Conservation (phyloP, 805 yeast species). For the Monosporozyma solicola region DNA sequence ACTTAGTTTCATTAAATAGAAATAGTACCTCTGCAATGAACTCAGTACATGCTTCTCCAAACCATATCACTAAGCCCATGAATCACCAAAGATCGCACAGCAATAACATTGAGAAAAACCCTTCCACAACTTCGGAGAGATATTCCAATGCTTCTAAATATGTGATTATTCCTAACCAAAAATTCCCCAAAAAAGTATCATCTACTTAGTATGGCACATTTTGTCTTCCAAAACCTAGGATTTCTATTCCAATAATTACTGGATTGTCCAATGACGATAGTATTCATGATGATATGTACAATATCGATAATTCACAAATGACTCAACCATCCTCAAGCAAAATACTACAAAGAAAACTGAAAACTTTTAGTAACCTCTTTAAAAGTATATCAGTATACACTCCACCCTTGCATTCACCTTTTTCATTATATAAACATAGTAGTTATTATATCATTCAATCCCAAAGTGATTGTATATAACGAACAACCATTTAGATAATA, state of each 20-base stretch:
- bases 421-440: neutral
- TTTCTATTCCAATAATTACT: neutral
- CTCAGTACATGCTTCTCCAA: neutral
- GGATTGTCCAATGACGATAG: neutral
- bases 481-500: neutral
- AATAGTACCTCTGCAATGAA: neutral
- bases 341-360: too few species aligned
- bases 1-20: neutral
- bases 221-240: neutral
- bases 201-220: too few species aligned
- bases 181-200: neutral
- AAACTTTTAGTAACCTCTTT: too few species aligned
- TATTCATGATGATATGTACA: neutral
- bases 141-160: neutral
- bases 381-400: neutral
- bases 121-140: neutral
- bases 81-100: neutral
- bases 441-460: neutral
- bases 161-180: conserved; percentile 1
- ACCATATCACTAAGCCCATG: neutral
- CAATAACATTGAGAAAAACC: neutral
- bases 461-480: neutral
- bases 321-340: neutral
- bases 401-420: neutral
- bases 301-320: neutral